These are phyloP conservation scores for Botryotinia calthae DNA, from an alignment of 2,329 filamentous ascomycete species.

Conservation along the genomic window DNA sequence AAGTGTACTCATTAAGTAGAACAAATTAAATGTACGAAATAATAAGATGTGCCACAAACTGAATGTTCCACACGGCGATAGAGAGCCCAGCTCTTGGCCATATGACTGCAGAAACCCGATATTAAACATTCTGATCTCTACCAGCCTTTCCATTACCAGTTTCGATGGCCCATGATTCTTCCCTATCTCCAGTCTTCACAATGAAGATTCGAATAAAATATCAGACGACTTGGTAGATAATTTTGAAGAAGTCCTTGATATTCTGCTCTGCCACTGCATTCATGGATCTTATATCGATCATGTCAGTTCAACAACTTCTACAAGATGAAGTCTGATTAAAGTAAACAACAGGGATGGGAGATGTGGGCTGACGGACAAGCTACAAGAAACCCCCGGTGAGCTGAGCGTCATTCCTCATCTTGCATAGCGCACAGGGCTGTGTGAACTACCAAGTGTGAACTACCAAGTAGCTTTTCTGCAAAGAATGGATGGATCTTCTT, in stretches of 20 bases:
- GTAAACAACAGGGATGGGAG: conserved; percentile 3
- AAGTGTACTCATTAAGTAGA: background rate
- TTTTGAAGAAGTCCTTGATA: background rate
- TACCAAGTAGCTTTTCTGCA: background rate
- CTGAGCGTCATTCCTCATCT: background rate
- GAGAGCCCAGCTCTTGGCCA: background rate
- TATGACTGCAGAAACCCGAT: background rate
- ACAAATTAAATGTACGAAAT: background rate
- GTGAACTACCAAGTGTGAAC: background rate
- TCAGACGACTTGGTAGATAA: background rate
- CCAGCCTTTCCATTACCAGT: background rate
- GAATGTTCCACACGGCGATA: background rate
- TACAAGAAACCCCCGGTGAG: background rate
- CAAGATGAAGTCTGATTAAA: conserved; percentile 7
- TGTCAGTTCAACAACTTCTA: background rate
- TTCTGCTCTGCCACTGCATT: background rate
- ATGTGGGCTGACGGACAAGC: background rate
- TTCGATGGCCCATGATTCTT: background rate
- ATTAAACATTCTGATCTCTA: background rate
- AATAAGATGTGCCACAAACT: background rate
- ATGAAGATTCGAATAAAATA: background rate
- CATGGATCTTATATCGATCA: background rate
- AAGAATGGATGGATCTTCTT: background rate
- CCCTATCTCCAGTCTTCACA: background rate
- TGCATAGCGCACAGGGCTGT: conserved; percentile 4